Base-by-base conservation (phyloP, 2,329 filamentous ascomycete genomes). In the Fusarium chuoi region DNA sequence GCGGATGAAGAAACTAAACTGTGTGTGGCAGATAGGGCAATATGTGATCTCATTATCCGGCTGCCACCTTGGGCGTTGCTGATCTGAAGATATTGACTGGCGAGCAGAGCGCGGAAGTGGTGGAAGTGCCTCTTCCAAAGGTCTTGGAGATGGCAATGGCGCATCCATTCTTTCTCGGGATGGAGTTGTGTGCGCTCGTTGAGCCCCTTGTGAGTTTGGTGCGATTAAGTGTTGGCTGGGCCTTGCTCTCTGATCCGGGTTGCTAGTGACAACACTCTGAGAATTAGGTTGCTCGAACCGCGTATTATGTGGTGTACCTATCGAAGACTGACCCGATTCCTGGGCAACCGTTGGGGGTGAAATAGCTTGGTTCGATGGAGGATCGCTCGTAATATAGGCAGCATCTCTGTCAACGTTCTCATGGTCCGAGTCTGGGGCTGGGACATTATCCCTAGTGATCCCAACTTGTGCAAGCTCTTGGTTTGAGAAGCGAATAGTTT, bases 1-100 rank as follows among this genome's bases (percentile, higher is more conserved):
- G 71, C 96, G 89, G 79, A 94, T 91, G 84, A 94, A 94, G 76
- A 97, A 92, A 80, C 90, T 93, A 79, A 98, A 98, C 54, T 91
- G 89, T 2, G 89, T 89, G 59, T 87, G 85, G 80, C 96, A 98
- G 65, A 98, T 97, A 5, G 95, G 94, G 81, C 96, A 98, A 70
- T 91, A 88, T 4, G 91, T 90, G 17, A 94, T 94, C 76, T 97
- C 94, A 8, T 89, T 87, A 82, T 98, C 96, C 8, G 95, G 93
- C 83, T 98, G 95, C 96, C 96, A 98, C 65, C 87, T 87, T 4
- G 95, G 95, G 45, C 95, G 83, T 24, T 88, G 83, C 70, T 93
- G 84, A 26, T 88, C 85, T 75, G 80, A 70, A 24, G 76, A 71
- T 46, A 57, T 64, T 20, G 68, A 75, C 35, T 49, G 67, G 6